Evolutionary conservation across 768 basidiomycete genomes (phyloP).

Genomic region (Hericium coralloides): DNA sequence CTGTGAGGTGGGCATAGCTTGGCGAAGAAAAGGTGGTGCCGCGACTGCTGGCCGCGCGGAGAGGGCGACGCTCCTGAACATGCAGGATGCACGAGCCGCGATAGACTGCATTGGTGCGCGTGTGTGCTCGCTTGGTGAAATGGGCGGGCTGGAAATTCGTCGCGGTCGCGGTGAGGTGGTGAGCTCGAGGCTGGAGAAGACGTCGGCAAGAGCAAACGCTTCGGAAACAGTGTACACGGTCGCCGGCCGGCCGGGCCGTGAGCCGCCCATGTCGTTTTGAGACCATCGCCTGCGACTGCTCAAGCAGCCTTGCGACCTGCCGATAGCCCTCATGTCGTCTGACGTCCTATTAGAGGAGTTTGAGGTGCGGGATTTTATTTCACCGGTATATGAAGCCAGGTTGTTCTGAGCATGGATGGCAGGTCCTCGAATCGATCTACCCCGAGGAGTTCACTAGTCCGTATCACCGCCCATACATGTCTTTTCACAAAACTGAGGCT

Average conservation of each 20-base stretch:
- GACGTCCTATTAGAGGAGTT: slow-evolving; percentile 80
- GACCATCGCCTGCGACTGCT: no score
- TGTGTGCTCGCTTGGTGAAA: no score
- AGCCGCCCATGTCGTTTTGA: no score
- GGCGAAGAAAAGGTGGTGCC: no score
- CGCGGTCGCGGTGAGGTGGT: not conserved
- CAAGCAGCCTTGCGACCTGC: no score
- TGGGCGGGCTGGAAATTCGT: not conserved
- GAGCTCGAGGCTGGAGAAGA: not conserved
- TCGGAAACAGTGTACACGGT: no score
- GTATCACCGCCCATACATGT: slow-evolving; percentile 29
- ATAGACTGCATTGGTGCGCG: not conserved
- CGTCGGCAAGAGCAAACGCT: no score
- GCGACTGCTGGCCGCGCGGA: no score
- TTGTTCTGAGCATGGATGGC: slow-evolving; percentile 8
- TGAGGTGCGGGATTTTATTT: slow-evolving; percentile 46
- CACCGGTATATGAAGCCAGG: slow-evolving; percentile 4
- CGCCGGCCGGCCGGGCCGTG: no score
- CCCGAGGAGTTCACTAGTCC: slow-evolving; percentile 87
- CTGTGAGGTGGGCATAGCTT: no score
- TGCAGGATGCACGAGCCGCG: not conserved
- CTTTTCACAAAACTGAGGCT: slow-evolving; percentile 35
- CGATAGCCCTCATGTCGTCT: slow-evolving; percentile 40
- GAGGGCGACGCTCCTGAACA: no score
- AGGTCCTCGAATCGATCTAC: slow-evolving; percentile 96